Percentiles rank a stretch among this genome's conserved stretches.
phyloP scores from a whole-genome alignment of 2,329 filamentous ascomycete species.

The Amphichorda felina region DNA sequence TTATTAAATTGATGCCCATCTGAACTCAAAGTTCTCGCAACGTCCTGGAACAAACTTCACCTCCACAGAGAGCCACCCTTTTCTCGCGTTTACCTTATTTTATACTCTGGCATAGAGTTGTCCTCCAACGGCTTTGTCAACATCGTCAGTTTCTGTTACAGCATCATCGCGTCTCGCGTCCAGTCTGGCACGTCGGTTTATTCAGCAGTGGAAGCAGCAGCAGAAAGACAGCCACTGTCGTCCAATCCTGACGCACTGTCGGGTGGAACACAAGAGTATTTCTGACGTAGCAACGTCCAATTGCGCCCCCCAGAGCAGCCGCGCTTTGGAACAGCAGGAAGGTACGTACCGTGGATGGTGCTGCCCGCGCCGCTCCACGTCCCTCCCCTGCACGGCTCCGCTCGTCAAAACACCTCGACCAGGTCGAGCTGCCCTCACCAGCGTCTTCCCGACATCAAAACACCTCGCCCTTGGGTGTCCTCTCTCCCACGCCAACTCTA shows the following conservation, averaged over 20 bases:
- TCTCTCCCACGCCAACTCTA: conserved; percentile 5
- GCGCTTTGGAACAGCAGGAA: conserved; percentile 2
- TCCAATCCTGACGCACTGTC: not conserved
- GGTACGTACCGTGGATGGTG: conserved; percentile 1
- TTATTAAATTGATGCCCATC: too few species aligned
- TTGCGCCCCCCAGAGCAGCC: not conserved
- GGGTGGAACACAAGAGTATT: not conserved
- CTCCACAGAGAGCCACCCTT: too few species aligned
- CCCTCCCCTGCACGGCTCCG: conserved; percentile 5
- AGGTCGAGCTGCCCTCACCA: conserved; percentile 6
- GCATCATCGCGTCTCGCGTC: too few species aligned
- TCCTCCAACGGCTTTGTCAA: too few species aligned
- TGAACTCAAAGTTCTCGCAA: too few species aligned
- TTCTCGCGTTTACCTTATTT: too few species aligned
- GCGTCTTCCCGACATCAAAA: conserved; percentile 6
- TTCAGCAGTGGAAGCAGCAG: too few species aligned
- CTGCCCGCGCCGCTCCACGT: conserved; percentile 1
- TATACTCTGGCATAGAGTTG: too few species aligned
- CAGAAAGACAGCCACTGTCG: too few species aligned
- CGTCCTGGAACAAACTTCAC: too few species aligned
- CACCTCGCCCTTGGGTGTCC: conserved; percentile 5
- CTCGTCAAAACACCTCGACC: conserved; percentile 9
- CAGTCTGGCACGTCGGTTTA: too few species aligned
- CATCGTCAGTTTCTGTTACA: too few species aligned
- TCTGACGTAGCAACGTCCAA: conserved; percentile 3